Conservation (phyloP, 1,284 basidiomycete species). For the Coriolopsis trogii region DNA sequence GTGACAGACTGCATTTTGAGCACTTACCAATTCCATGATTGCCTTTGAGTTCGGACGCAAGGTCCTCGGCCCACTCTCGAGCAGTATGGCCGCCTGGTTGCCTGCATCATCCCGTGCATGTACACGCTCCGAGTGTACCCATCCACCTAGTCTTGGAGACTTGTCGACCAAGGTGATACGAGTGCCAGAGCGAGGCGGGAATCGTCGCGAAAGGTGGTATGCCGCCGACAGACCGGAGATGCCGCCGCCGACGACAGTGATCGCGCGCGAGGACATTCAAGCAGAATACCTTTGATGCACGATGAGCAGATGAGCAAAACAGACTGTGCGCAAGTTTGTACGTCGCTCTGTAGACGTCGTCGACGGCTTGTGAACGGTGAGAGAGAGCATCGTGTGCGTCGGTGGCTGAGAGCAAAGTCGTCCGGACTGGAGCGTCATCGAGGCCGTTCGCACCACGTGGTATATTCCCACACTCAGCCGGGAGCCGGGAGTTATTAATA, state of each 20-base stretch:
- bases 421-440: background rate
- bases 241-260: slow-evolving; percentile 82
- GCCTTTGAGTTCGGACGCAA: slow-evolving; percentile 74
- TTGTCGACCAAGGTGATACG: slow-evolving; percentile 75
- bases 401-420: background rate
- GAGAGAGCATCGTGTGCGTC: background rate
- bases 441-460: background rate
- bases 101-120: slow-evolving; percentile 42
- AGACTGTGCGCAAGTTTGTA: too few species aligned
- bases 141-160: slow-evolving; percentile 74
- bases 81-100: slow-evolving; percentile 47
- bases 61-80: slow-evolving; percentile 86
- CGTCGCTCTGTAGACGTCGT: too few species aligned
- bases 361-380: too few species aligned
- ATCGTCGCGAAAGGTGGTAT: slow-evolving; percentile 72
- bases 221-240: slow-evolving; percentile 83
- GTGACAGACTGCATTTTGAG: background rate
- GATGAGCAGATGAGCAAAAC: background rate
- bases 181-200: slow-evolving; percentile 46
- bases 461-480: background rate
- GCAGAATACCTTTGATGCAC: background rate
- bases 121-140: slow-evolving; percentile 74
- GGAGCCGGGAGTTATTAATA: too few species aligned
- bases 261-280: slow-evolving; percentile 21
- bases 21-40: slow-evolving; percentile 80